Evolutionary conservation across 495 filamentous ascomycete genomes (phyloP), one percentile per base, ranked within the genome.

Genomic region (Chaetomidium leptoderma): DNA sequence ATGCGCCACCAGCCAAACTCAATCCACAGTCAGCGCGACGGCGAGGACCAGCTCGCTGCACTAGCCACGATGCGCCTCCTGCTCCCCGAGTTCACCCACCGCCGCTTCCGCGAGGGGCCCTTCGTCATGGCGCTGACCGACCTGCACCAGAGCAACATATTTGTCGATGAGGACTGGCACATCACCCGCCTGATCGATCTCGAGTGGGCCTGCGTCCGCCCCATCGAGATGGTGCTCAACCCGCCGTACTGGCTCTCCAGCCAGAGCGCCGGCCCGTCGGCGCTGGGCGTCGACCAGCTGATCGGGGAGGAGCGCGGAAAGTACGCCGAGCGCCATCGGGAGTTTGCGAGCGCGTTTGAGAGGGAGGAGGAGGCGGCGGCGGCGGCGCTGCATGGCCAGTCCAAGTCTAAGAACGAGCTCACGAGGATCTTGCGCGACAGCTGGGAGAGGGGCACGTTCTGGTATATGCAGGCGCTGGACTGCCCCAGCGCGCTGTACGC

Each of bases 141-240:
- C 37, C 11, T 53, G 30, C 36, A 53, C 50, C 50, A 42, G 36
- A 53, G 50, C 32, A 53, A 53, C 24, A 32, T 53, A 6, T 53
- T 53, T 11, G 36, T 53, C 4, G 35, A 42, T 26, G 36, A 42
- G 1, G 21, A 42, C n/a, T 53, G 50, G 50, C 24, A 43, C 36
- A 9, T 53, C 23, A 42, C 50, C 1, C 14, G 23, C 23, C 16
- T 42, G 0, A 19, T 43, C 50, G 50, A 53, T 16, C 50, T 53
- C 16, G 36, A 43, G 37, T 43, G 50, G 50, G 21, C 13, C 2
- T 53, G 50, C 24, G 23, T 32, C 35, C 36, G 36, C 6, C 50
- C 36, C 1, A 14, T 13, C 14, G 24, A 53, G 21, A 50, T 50
- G 47, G 6, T 33, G 39, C 13, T 30, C 24, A n/a, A 46, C 24